Percentiles rank a stretch among this genome's conserved stretches.
phyloP scores from a whole-genome alignment of 495 filamentous ascomycete species.

The Emericellopsis terricola region DNA sequence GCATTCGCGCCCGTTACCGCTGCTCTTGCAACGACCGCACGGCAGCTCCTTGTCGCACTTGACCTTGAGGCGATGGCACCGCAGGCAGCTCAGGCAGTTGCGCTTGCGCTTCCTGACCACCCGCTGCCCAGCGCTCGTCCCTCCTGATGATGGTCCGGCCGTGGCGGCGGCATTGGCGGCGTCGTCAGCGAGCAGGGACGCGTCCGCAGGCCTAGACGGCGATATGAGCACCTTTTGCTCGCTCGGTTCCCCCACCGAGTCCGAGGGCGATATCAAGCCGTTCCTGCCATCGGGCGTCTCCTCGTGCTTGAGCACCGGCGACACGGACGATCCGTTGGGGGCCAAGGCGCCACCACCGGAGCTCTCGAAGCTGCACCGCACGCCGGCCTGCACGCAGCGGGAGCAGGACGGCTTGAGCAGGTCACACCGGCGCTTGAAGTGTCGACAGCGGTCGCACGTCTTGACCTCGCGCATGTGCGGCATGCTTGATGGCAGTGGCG shows the following conservation, averaged over 20 bases:
- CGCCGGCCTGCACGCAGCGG: constrained; percentile 3
- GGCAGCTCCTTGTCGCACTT: constrained; percentile 28
- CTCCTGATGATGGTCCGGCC: not conserved
- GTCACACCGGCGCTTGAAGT: constrained; percentile 3
- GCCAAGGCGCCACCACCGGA: not conserved
- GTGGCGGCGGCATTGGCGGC: not conserved
- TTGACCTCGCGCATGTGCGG: constrained; percentile 3
- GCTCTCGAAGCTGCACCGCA: constrained; percentile 3
- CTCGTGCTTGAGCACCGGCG: not conserved
- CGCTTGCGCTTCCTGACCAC: constrained; percentile 5
- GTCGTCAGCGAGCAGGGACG: not conserved
- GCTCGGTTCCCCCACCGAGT: not conserved
- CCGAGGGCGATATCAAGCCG: not conserved
- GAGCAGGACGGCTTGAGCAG: constrained; percentile 2
- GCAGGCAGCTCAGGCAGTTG: constrained; percentile 4
- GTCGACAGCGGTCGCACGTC: constrained; percentile 3
- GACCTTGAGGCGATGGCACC: constrained; percentile 11
- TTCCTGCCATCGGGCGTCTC: not conserved
- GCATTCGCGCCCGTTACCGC: constrained; percentile 4
- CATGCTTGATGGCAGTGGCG: too few relatives aligned
- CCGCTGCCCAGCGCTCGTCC: not conserved
- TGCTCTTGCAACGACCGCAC: constrained; percentile 11
- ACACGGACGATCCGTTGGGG: not conserved
- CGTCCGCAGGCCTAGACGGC: not conserved
- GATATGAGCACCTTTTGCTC: not conserved